These are phyloP conservation scores for Ambispora gerdemannii DNA, from an alignment of 192 early-diverging fungal genomes.

Conservation along the genomic window DNA sequence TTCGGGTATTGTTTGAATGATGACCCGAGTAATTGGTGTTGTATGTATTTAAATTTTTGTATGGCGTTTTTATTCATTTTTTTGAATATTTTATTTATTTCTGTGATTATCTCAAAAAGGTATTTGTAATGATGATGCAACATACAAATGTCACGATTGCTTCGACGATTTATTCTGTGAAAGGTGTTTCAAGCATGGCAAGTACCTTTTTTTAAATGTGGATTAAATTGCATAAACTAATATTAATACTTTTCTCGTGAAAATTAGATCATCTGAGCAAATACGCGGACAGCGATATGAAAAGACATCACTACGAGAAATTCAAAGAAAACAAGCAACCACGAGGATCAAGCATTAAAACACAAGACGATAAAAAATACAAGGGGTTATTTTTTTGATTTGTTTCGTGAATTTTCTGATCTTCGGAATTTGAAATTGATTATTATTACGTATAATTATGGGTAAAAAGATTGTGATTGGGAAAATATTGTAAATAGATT, in stretches of 20 bases:
- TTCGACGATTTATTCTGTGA: slow-evolving; percentile 33
- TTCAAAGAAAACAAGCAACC: neutral
- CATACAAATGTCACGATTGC: slow-evolving; percentile 29
- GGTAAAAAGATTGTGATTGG: too few relatives aligned
- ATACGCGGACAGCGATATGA: slow-evolving; percentile 28
- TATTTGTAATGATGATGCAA: slow-evolving; percentile 37
- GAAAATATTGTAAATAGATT: too few relatives aligned
- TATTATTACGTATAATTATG: too few relatives aligned
- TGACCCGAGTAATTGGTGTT: slow-evolving; percentile 17
- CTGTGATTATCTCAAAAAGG: slow-evolving; percentile 6
- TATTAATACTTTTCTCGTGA: neutral
- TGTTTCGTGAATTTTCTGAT: neutral
- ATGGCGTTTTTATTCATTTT: neutral
- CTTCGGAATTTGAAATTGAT: neutral
- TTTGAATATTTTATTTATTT: neutral
- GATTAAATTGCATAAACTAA: neutral
- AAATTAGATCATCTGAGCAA: slow-evolving; percentile 16
- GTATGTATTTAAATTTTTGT: neutral
- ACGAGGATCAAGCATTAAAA: neutral
- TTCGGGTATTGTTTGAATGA: slow-evolving; percentile 1
- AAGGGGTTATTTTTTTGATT: neutral
- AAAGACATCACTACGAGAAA: slow-evolving; percentile 22
- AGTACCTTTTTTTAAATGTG: neutral
- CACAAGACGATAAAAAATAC: neutral
- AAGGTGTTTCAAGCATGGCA: slow-evolving; percentile 30